phyloP scores from a whole-genome alignment of 1,284 basidiomycete genomes.

The Marasmius fiardii region DNA sequence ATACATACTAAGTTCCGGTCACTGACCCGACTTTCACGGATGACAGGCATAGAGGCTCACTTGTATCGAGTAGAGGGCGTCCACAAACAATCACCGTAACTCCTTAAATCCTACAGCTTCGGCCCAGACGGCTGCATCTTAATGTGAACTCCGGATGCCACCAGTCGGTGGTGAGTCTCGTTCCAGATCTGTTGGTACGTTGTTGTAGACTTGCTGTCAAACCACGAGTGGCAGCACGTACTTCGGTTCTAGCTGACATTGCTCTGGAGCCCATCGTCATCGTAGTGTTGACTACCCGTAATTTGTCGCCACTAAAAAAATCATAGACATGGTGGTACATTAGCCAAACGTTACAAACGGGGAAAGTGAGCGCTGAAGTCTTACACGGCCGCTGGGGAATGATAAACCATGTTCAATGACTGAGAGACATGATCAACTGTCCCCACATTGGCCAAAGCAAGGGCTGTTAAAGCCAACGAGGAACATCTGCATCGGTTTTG shows the following conservation, averaged over 20 bases:
- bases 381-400: slow-evolving; percentile 33
- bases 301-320: slow-evolving; percentile 30
- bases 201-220: no score
- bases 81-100: no score
- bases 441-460: slow-evolving; percentile 22
- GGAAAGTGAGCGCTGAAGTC: slow-evolving; percentile 11
- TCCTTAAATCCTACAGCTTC: neutral
- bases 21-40: no score
- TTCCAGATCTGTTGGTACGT: slow-evolving; percentile 15
- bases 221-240: no score
- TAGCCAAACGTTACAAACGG: neutral
- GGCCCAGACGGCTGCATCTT: slow-evolving; percentile 8
- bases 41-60: no score
- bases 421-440: slow-evolving; percentile 34
- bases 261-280: slow-evolving; percentile 29
- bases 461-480: slow-evolving; percentile 25
- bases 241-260: slow-evolving; percentile 33
- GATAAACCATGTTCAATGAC: slow-evolving; percentile 36
- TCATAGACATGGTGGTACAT: no score
- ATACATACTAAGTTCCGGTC: no score
- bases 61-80: no score
- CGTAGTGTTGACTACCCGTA: slow-evolving; percentile 37
- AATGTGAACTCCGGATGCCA: slow-evolving; percentile 11
- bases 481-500: slow-evolving; percentile 24
- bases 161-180: slow-evolving; percentile 9